Evolutionary conservation across 1,284 basidiomycete species (phyloP).

Genomic region (Trichosporon inkin): DNA sequence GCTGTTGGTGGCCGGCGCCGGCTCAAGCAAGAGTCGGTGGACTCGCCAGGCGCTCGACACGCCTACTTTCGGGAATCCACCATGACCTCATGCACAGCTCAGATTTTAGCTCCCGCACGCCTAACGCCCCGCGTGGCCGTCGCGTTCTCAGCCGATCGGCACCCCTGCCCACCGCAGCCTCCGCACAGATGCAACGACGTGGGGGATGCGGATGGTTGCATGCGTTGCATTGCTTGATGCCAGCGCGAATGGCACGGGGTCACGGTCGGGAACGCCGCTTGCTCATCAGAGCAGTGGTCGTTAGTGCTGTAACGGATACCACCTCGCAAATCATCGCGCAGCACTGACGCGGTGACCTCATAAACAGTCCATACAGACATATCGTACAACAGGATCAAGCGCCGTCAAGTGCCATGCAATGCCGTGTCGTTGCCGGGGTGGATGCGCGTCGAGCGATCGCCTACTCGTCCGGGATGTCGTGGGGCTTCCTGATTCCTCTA

Average conservation of each 20-base stretch:
- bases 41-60: background rate
- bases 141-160: background rate
- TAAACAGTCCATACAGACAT: background rate
- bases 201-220: too few species aligned
- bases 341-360: background rate
- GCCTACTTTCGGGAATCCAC: background rate
- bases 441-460: background rate
- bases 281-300: background rate
- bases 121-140: background rate
- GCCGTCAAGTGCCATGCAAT: background rate
- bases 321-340: background rate
- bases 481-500: constrained; percentile 51
- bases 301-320: too few species aligned
- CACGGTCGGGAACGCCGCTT: too few species aligned
- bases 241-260: too few species aligned
- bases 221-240: constrained; percentile 13
- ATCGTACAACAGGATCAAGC: constrained; percentile 7
- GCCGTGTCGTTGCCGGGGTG: background rate
- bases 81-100: constrained; percentile 6
- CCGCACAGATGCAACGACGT: too few species aligned
- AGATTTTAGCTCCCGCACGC: constrained; percentile 6
- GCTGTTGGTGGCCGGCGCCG: constrained; percentile 6
- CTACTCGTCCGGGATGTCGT: constrained; percentile 51
- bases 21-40: background rate
- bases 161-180: background rate